Percentiles rank a stretch among this genome's conserved stretches.
Evolutionary conservation across 208 protist species (phyloP).

Genomic region (Leptomonas pyrrhocoris): DNA sequence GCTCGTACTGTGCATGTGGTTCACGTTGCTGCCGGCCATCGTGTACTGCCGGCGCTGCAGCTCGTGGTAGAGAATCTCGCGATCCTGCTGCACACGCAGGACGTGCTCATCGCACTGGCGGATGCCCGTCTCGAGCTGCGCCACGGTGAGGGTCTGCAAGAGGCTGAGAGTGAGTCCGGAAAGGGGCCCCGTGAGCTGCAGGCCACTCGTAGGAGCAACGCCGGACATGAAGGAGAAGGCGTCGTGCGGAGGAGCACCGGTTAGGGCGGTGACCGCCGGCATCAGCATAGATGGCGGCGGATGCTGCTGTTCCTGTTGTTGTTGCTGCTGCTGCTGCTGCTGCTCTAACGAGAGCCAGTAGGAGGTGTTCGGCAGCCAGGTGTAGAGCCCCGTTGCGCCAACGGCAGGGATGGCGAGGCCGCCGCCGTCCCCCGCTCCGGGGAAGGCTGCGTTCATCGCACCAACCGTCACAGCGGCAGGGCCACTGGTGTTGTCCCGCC

Average conservation of each 20-base stretch:
- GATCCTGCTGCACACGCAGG: slow-evolving; percentile 21
- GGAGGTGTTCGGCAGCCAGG: slow-evolving; percentile 27
- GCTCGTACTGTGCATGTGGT: neutral
- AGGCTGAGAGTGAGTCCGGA: slow-evolving; percentile 1
- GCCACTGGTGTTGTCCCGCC: slow-evolving; percentile 11
- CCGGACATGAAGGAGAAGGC: neutral
- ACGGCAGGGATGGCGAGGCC: neutral
- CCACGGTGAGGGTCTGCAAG: slow-evolving; percentile 13
- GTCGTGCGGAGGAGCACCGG: neutral
- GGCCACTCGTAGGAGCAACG: neutral
- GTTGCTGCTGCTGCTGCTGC: slow-evolving; percentile 13
- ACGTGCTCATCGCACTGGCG: slow-evolving; percentile 28
- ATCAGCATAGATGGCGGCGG: slow-evolving; percentile 7
- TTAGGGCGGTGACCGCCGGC: neutral
- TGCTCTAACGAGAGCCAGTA: slow-evolving; percentile 19
- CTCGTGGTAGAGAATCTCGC: slow-evolving; percentile 23
- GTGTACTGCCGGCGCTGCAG: slow-evolving; percentile 25
- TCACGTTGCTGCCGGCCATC: neutral
- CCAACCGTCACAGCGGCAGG: no score
- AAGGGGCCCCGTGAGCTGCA: neutral
- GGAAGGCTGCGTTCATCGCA: no score
- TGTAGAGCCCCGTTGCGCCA: neutral
- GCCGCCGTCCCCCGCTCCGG: no score
- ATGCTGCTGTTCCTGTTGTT: slow-evolving; percentile 14
- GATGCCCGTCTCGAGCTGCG: slow-evolving; percentile 14